Evolutionary conservation across 192 early-diverging fungal genomes (phyloP), one percentile per base, ranked within the genome.

Genomic region (Backusella morwellensis): DNA sequence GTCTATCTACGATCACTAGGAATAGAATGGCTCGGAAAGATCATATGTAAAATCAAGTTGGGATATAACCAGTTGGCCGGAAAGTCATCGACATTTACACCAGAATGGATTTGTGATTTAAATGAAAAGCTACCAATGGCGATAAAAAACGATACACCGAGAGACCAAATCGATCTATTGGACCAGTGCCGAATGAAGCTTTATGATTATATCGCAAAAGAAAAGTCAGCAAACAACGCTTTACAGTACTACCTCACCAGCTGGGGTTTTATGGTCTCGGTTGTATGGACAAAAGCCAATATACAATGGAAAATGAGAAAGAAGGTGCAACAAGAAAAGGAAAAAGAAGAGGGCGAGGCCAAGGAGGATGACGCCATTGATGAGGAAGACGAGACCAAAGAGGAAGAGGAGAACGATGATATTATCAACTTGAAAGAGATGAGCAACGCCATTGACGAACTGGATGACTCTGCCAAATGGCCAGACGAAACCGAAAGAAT

Each of bases 11-110:
- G 86, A 50, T 78, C 79, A 5, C 78, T 93, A 77, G 90, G 91
- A 14, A 86, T 93, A 6, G 92, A 95, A 36, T 85, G 84, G 68
- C 76, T 91, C 0, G 93, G 92, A 0, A 83, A 77, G 0, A 87
- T 93, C 29, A 88, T 89, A 3, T 85, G 90, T 23, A 74, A 42
- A 9, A 67, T 79, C 23, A 74, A 79, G 42, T 38, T 29, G 9
- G 73, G 73, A 38, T 42, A 26, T 29, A 54, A 67, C 40, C 34
- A 66, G 6, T 21, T 75, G 19, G 19, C 73, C 21, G 73, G 56
- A 12, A 52, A 68, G 23, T 15, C 32, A 23, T 44, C 34, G 2
- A 19, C 36, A 9, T 66, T 50, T 41, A 75, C 73, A 12, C 73
- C 78, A 21, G 78, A 79, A 35, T 79, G 78, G 78, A 6, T 79